Conservation (phyloP, 2,329 filamentous ascomycete genomes). For the Colletotrichum lupini region DNA sequence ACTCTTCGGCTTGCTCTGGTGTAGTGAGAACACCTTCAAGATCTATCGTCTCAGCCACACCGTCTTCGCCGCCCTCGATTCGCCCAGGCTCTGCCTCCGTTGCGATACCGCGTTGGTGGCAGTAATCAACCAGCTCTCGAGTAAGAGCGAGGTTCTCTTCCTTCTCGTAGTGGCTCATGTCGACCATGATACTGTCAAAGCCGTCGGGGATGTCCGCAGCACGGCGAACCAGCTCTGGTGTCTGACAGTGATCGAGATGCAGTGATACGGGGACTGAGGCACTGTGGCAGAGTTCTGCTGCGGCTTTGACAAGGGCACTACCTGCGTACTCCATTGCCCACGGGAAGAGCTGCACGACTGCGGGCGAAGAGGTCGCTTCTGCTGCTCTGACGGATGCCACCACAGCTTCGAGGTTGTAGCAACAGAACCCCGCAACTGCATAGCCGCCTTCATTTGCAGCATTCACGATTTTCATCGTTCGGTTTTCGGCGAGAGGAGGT, state of each 20-base stretch:
- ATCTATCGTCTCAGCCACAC: conserved; percentile 69
- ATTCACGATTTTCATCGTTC: conserved; percentile 55
- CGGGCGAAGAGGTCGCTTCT: neutral
- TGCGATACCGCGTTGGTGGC: conserved; percentile 71
- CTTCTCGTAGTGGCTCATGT: conserved; percentile 80
- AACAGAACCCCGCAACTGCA: conserved; percentile 63
- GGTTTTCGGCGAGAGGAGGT: neutral
- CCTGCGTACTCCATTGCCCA: neutral
- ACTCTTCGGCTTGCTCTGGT: conserved; percentile 75
- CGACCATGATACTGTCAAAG: conserved; percentile 81
- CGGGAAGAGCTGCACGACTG: neutral
- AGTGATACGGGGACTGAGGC: conserved; percentile 48
- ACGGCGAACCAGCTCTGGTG: conserved; percentile 65
- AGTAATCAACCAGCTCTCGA: conserved; percentile 68
- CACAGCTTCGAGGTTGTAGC: conserved; percentile 14
- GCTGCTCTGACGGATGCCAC: neutral
- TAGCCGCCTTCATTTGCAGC: conserved; percentile 66
- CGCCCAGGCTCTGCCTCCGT: conserved; percentile 77
- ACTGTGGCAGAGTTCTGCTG: neutral
- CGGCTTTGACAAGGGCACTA: neutral
- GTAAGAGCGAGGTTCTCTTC: conserved; percentile 75
- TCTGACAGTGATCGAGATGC: conserved; percentile 76
- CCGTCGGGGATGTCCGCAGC: conserved; percentile 62
- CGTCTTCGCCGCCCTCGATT: conserved; percentile 73
- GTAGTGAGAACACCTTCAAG: conserved; percentile 68